Conservation (phyloP, 2,329 filamentous ascomycete species). For the Cadophora sp. region DNA sequence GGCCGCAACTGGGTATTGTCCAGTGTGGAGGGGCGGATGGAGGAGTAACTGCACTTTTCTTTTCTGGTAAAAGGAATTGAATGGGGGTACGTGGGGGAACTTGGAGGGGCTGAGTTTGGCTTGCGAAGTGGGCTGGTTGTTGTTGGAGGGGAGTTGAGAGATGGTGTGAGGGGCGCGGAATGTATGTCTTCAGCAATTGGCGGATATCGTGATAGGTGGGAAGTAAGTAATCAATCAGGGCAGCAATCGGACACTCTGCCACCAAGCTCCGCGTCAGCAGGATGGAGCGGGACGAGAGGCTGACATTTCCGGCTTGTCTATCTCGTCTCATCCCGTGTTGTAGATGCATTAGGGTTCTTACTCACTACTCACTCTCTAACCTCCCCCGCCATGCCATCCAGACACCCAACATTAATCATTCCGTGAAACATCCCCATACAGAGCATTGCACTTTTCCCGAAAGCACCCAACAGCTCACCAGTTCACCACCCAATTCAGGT, state of each 20-base stretch:
- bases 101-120: not conserved
- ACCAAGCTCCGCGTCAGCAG: not conserved
- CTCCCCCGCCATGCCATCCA: not conserved
- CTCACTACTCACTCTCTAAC: not conserved
- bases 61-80: not conserved
- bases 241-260: not conserved
- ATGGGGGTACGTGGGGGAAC: not conserved
- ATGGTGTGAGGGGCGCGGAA: not conserved
- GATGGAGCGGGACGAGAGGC: not conserved
- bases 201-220: not conserved
- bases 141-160: not conserved
- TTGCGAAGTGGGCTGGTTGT: not conserved
- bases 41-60: not conserved
- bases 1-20: not conserved
- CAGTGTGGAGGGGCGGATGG: not conserved
- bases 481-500: not conserved
- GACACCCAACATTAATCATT: not conserved
- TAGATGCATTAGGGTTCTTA: slow-evolving; percentile 2
- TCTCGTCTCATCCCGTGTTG: not conserved
- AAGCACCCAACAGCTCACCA: not conserved
- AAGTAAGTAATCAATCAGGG: slow-evolving; percentile 3
- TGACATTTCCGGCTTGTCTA: not conserved
- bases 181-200: not conserved
- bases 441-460: not conserved
- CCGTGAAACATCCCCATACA: not conserved